Base-by-base conservation (phyloP, 176 grass and related monocot genomes). In the Eragrostis curvula region DNA sequence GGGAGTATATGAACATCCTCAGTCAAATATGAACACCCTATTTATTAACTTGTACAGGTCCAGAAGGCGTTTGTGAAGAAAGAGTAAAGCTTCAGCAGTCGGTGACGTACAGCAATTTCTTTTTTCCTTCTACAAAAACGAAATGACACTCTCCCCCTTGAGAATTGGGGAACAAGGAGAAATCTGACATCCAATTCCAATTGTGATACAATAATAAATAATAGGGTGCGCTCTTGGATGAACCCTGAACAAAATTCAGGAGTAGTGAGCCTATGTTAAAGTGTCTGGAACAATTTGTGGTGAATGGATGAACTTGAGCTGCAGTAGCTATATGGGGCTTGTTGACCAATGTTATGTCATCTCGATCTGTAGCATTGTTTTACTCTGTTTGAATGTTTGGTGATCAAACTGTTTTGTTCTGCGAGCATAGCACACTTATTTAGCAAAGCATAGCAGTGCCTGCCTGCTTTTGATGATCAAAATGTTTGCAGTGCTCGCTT, bases 41-140 rank as follows among this genome's bases (percentile, higher is more conserved):
- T 69, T 56, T 70, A 30, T 76, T 67, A 30, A 49, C 67, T 45
- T 81, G 47, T 18, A 60, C 86, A 94, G 92, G 92, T 91, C 71
- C 89, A 94, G 20, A 94, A 94, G 79, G 12, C 57, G 0, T 94
- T 94, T 87, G 89, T 90, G 57, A 87, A 78, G 62, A 91, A 94
- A 71, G 69, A 82, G 58, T n/a, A 60, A 53, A 47, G 20, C 27
- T 81, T 85, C 72, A 42, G 56, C 28, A 30, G n/a, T 43, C 47
- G 9, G 65, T 74, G 68, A 42, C 32, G 46, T 51, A 59, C 66
- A 67, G 59, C 9, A 43, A n/a, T n/a, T 12, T 9, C 73, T 77
- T 52, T 82, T 71, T 65, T 4, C 32, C 69, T 56, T 46, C 41
- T 59, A 52, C 66, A 59, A 73, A 8, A 77, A 53, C 70, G 51